Base-by-base conservation (phyloP, 495 filamentous ascomycete species). In the Tricharina praecox region DNA sequence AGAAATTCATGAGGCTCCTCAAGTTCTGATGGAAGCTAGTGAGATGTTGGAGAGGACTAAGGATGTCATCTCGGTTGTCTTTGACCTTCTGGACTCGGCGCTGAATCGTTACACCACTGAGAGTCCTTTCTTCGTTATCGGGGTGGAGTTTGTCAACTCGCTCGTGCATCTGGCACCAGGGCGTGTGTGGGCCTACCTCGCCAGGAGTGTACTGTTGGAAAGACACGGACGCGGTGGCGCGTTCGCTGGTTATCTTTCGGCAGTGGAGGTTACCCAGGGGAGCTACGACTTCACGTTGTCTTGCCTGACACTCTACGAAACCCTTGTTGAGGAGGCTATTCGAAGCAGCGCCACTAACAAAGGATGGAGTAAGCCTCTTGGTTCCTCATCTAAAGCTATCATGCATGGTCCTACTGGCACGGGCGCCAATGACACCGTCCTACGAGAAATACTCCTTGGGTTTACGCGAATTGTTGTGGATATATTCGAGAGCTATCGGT, bases 181-280 rank as follows among this genome's bases (percentile, higher is more conserved):
- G 36, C 68, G 87, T 48, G 76, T 93, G 1, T 97, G 88, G 88
- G 81, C 85, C 3, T 84, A 87, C 56, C 74, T 97, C 57, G 72
- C 79, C 3, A 71, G 83, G 41, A 92, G 81, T 60, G 70, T 70
- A 34, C 70, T 97, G 20, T 69, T 95, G 38, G 80, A 78, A 28
- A 70, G 72, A 23, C 74, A 81, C 56, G 74, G 80, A 2, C 75
- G 76, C 52, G 79, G 79, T 10, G 81, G 85, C 10, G 71, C 77
- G 38, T 70, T 96, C 49, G 69, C 77, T 20, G 73, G 73, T 24
- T 75, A 95, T 51, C 68, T 92, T 9, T 79, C 76, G 4, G 74
- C 73, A 30, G 70, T 79, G 2, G 90, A 96, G 55, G 72, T 92
- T 47, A 72, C 78, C 13, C 69, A 71, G 15, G 82, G 79, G 24